Base-by-base conservation (phyloP, 2,329 filamentous ascomycete genomes). In the Calonectria crousiana region DNA sequence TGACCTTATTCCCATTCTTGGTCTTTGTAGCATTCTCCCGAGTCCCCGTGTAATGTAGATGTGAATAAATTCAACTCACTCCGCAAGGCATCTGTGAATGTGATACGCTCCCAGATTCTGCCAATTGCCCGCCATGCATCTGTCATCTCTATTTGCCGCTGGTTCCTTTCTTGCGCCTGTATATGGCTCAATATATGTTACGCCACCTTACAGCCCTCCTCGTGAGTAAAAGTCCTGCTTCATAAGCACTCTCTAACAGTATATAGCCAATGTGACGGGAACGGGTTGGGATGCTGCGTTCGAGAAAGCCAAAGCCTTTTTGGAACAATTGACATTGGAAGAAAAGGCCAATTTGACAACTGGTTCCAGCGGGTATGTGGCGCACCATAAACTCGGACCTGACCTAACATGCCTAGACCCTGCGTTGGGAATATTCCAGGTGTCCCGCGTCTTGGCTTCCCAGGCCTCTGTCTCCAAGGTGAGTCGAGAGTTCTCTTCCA, bases 301-400 rank as follows among this genome's bases (percentile, higher is more conserved):
- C 38, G 11, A 44, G 4, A 65, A 65, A 18, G 65, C 65, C 14
- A 41, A 53, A n/a, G 65, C 49, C 10, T 53, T 67, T 6, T 18
- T 67, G 14, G 51, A 30, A 2, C 65, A 67, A 20, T 34, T 67
- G 23, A 67, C 65, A 14, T 10, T 67, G 13, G 65, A 67, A 32
- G 65, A 67, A 47, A 67, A 67, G 65, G 65, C 65, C 20, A 67
- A 53, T 36, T n/a, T 56, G 9, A 67, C 49, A 16, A 41, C 65
- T 5, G 49, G 32, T 26, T 53, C 36, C 23, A 41, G 18, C 14
- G 49, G 60, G 60, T 65, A 65, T 16, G 60, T 65, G 28, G 47
- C 9, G 6, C n/a, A 32, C 2, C 11, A 36, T 14, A 23, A 23
- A 60, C 6, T 4, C 38, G 16, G n/a, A 26, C 2, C 26, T 14